phyloP scores from a whole-genome alignment of 805 yeast genomes.

The Yamadazyma phyllophila region DNA sequence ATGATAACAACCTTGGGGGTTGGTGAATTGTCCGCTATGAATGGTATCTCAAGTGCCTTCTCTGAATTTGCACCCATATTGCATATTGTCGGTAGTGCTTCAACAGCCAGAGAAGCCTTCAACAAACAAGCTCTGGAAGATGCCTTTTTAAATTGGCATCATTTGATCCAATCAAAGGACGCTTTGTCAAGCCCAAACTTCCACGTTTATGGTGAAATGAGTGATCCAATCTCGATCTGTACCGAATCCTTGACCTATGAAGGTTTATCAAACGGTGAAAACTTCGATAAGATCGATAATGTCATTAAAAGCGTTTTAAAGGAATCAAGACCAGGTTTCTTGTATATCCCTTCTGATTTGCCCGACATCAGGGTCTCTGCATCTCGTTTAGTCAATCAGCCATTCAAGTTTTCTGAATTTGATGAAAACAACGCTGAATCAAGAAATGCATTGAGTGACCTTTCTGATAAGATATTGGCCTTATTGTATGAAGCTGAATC shows the following conservation, averaged over 20 bases:
- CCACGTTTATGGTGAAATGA: conserved; percentile 62
- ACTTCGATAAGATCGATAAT: conserved; percentile 59
- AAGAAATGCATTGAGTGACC: conserved; percentile 15
- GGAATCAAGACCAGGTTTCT: conserved; percentile 75
- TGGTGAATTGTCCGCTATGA: conserved; percentile 82
- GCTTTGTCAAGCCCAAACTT: conserved; percentile 60
- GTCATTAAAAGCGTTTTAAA: conserved; percentile 56
- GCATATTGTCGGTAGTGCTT: conserved; percentile 70
- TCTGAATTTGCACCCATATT: conserved; percentile 78
- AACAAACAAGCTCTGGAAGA: conserved; percentile 1
- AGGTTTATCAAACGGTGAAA: conserved; percentile 32
- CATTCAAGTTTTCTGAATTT: conserved; percentile 11
- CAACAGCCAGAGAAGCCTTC: conserved; percentile 21
- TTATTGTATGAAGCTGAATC: conserved; percentile 50
- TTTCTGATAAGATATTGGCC: conserved; percentile 40
- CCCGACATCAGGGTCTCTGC: conserved; percentile 38
- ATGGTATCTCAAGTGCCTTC: conserved; percentile 79
- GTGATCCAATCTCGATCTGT: conserved; percentile 52
- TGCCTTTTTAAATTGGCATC: conserved; percentile 44
- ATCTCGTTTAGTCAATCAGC: conserved; percentile 17
- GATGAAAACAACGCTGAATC: conserved; percentile 9
- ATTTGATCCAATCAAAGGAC: conserved; percentile 53
- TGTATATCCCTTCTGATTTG: conserved; percentile 74
- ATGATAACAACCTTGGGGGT: conserved; percentile 78
- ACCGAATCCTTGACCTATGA: conserved; percentile 36